phyloP scores from a whole-genome alignment of 108 stramenopile genomes.

The Mediolabrus comicus region DNA sequence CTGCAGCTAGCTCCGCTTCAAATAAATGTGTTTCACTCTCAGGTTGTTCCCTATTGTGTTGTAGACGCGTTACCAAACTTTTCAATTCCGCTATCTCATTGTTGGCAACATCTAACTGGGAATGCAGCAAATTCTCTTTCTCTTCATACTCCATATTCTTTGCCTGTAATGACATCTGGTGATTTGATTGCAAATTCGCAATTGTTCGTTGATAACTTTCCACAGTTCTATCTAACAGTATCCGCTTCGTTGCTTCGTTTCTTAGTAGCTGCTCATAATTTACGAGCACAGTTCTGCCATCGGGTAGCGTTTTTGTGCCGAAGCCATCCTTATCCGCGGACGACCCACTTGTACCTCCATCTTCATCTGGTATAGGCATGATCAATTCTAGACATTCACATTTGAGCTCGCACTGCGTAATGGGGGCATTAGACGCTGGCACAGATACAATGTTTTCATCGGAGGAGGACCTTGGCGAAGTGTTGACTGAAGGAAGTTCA shows the following conservation, averaged over 20 bases:
- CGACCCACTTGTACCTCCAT: slow-evolving; percentile 27
- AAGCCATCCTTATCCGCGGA: slow-evolving; percentile 35
- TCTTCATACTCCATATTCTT: slow-evolving; percentile 20
- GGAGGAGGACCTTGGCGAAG: slow-evolving; percentile 3
- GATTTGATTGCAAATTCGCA: slow-evolving; percentile 6
- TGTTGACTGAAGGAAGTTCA: slow-evolving; percentile 27
- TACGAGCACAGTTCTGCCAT: slow-evolving; percentile 53
- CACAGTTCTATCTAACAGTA: slow-evolving; percentile 61
- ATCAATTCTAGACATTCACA: slow-evolving; percentile 41
- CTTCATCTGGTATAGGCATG: slow-evolving; percentile 32
- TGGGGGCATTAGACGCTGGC: not conserved
- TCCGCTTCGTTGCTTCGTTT: slow-evolving; percentile 65
- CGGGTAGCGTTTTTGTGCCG: slow-evolving; percentile 42
- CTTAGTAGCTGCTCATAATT: slow-evolving; percentile 63
- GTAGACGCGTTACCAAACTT: slow-evolving; percentile 11
- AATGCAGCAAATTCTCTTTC: not conserved
- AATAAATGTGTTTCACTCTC: slow-evolving; percentile 24
- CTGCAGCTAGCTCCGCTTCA: slow-evolving; percentile 24
- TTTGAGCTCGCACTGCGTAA: slow-evolving; percentile 29
- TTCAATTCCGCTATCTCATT: slow-evolving; percentile 23
- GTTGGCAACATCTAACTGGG: slow-evolving; percentile 5
- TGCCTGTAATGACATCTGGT: slow-evolving; percentile 8
- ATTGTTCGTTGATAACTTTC: slow-evolving; percentile 34
- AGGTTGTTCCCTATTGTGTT: slow-evolving; percentile 16
- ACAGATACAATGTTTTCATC: not conserved